Evolutionary conservation across 73 alveolate genomes (phyloP).

Genomic region (Tetrahymena malaccensis): DNA sequence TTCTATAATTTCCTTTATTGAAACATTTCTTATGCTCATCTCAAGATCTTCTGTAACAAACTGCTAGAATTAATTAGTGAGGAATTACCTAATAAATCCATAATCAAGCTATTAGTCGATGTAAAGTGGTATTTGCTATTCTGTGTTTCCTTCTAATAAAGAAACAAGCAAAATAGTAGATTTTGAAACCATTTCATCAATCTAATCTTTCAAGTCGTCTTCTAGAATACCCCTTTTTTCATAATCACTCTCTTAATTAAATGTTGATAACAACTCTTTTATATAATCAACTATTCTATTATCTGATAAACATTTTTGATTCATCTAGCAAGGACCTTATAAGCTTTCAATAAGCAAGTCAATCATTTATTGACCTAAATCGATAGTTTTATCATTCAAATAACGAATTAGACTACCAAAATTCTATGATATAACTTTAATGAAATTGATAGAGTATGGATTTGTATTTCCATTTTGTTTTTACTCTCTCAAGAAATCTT

Average conservation of each 20-base stretch:
- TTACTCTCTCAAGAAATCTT: not conserved
- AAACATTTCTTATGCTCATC: not conserved
- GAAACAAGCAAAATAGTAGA: not conserved
- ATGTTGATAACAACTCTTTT: not conserved
- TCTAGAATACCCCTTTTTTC: not conserved
- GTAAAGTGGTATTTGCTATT: not conserved
- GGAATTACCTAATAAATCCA: not conserved
- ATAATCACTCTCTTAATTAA: not conserved
- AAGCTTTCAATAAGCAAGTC: not conserved
- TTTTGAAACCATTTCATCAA: not conserved
- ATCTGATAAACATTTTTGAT: not conserved
- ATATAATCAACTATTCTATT: not conserved
- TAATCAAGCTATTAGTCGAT: not conserved
- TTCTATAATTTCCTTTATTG: not conserved
- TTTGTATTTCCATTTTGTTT: not conserved
- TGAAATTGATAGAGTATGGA: not conserved
- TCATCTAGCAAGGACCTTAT: not conserved
- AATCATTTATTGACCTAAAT: not conserved
- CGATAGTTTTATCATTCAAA: not conserved
- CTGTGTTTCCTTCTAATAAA: not conserved
- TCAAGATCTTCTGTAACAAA: not conserved
- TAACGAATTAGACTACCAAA: not conserved
- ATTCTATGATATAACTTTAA: not conserved
- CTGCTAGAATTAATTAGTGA: not conserved
- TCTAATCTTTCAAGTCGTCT: not conserved